Conservation (phyloP, 768 basidiomycete species). For the Austroboletus eburneus region DNA sequence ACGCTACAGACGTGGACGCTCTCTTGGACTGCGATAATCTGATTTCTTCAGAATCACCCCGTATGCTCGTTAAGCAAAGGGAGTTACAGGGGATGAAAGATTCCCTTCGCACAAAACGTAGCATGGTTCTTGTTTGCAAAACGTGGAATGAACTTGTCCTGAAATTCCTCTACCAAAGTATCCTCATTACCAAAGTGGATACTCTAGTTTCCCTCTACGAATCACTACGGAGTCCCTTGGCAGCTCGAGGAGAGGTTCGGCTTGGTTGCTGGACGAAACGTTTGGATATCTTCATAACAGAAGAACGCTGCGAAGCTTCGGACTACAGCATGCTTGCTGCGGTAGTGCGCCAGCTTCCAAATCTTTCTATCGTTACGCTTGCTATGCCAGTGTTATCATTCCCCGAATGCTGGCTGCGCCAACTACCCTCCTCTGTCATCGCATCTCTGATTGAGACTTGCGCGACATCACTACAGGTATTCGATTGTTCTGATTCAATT, state of each 20-base stretch:
- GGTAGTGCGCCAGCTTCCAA: constrained; percentile 24
- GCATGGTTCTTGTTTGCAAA: constrained; percentile 22
- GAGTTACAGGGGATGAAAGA: constrained; percentile 15
- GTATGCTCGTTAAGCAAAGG: constrained; percentile 10
- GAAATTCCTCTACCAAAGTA: constrained; percentile 21
- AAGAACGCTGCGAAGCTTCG: constrained; percentile 23
- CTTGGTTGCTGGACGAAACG: constrained; percentile 27
- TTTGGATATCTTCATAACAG: constrained; percentile 22
- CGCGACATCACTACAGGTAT: constrained; percentile 22
- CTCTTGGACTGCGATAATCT: constrained; percentile 10
- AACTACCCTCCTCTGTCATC: constrained; percentile 20
- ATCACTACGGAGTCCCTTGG: constrained; percentile 11
- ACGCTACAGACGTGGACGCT: constrained; percentile 13
- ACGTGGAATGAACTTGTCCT: constrained; percentile 20
- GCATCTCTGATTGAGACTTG: constrained; percentile 24
- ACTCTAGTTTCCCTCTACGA: constrained; percentile 12
- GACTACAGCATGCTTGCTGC: constrained; percentile 22
- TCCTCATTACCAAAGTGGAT: constrained; percentile 20
- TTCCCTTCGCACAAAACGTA: constrained; percentile 22
- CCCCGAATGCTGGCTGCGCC: constrained; percentile 25
- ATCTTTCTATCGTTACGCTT: constrained; percentile 21
- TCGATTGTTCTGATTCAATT: constrained; percentile 29
- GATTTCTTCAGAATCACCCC: constrained; percentile 18
- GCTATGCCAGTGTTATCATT: constrained; percentile 26
- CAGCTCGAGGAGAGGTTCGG: constrained; percentile 2